Conservation (phyloP, 2,329 filamentous ascomycete species). For the Tetracladium maxilliforme region DNA sequence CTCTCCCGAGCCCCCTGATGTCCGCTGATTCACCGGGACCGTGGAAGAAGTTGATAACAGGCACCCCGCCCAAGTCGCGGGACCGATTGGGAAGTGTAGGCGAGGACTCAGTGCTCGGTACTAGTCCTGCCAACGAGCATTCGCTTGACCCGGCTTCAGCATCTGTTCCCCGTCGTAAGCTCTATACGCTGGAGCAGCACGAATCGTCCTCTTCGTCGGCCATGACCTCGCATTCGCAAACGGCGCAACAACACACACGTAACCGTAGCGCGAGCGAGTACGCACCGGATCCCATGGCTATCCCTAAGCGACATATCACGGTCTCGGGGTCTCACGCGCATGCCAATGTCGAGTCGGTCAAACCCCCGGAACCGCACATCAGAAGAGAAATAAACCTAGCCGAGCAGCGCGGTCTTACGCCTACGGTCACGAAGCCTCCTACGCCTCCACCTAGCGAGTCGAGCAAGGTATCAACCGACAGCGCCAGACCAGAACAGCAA, state of each 20-base stretch:
- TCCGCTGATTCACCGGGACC: slow-evolving; percentile 50
- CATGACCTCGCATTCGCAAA: too few relatives aligned
- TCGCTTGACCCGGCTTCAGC: too few relatives aligned
- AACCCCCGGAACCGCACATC: slow-evolving; percentile 34
- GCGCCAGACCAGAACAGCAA: too few relatives aligned
- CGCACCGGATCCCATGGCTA: slow-evolving; percentile 53
- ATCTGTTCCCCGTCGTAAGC: too few relatives aligned
- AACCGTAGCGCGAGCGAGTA: slow-evolving; percentile 88
- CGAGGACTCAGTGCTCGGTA: slow-evolving; percentile 12
- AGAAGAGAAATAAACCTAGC: slow-evolving; percentile 74
- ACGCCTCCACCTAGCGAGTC: slow-evolving; percentile 75
- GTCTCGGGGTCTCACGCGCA: slow-evolving; percentile 47
- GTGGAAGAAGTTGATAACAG: slow-evolving; percentile 37
- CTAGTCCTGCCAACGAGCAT: too few relatives aligned
- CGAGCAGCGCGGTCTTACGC: slow-evolving; percentile 57
- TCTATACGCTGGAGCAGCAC: too few relatives aligned
- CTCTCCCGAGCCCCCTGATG: slow-evolving; percentile 62
- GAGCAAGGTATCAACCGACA: too few relatives aligned
- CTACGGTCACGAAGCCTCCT: slow-evolving; percentile 45
- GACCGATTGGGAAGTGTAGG: slow-evolving; percentile 13
- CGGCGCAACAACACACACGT: slow-evolving; percentile 36
- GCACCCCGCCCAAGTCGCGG: slow-evolving; percentile 6
- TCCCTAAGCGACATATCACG: slow-evolving; percentile 58
- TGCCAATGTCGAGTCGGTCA: slow-evolving; percentile 22
- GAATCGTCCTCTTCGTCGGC: too few relatives aligned